A percentile compares a stretch with the other conserved stretches of the same genome.
Conservation (phyloP, 495 filamentous ascomycete species). For the Chlorociboria aeruginascens region DNA sequence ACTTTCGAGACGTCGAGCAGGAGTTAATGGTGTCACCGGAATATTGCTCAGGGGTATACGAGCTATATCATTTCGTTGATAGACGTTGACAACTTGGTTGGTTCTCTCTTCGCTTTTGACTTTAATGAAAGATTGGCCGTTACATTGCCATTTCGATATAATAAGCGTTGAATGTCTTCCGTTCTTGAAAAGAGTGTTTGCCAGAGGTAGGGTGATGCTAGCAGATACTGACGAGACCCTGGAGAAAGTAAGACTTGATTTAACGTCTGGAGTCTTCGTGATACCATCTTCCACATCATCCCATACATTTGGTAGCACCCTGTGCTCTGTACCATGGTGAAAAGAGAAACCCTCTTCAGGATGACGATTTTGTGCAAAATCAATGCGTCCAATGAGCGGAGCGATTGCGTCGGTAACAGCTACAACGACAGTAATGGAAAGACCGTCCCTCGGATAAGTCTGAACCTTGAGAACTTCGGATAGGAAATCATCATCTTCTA, state of each 20-base stretch:
- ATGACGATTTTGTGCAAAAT: neutral
- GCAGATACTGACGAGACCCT: neutral
- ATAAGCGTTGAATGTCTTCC: constrained; percentile 51
- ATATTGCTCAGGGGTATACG: constrained; percentile 16
- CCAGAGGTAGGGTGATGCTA: constrained; percentile 44
- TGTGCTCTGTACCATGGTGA: constrained; percentile 19
- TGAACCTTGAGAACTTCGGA: neutral
- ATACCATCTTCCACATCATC: neutral
- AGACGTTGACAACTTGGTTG: constrained; percentile 19
- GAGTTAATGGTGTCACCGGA: constrained; percentile 53
- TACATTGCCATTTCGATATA: constrained; percentile 39
- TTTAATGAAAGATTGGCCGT: constrained; percentile 8
- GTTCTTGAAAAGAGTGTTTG: constrained; percentile 68
- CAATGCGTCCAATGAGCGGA: neutral
- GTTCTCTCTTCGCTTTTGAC: constrained; percentile 1
- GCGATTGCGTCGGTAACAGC: constrained; percentile 16
- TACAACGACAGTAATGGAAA: constrained; percentile 8
- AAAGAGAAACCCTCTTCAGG: constrained; percentile 27
- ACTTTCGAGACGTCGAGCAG: constrained; percentile 46
- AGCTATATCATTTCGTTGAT: constrained; percentile 12
- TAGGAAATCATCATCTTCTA: constrained; percentile 8
- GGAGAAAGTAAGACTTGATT: constrained; percentile 11
- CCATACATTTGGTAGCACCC: constrained; percentile 26
- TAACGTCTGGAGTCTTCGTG: neutral
- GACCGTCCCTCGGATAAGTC: neutral